Evolutionary conservation across 2,329 filamentous ascomycete species (phyloP).

Genomic region (Paecilomyces niveus): DNA sequence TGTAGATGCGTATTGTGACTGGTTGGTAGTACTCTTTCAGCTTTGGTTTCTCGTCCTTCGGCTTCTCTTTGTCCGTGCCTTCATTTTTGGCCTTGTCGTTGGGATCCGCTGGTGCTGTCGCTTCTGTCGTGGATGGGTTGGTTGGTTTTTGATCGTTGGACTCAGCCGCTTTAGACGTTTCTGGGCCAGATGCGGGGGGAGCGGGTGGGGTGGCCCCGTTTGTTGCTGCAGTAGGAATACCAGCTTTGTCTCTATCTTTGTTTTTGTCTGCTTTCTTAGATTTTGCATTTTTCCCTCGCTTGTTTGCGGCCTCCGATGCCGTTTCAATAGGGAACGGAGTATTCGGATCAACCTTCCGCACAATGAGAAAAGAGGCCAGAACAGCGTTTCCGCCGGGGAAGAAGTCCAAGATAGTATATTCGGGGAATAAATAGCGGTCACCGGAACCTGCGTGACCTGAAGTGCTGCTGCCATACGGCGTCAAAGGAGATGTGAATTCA

Average conservation of each 20-base stretch:
- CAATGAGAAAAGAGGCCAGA: slow-evolving; percentile 41
- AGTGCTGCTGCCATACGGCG: slow-evolving; percentile 33
- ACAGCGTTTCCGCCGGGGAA: slow-evolving; percentile 39
- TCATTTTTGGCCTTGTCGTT: slow-evolving; percentile 3
- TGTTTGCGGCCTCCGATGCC: slow-evolving; percentile 19
- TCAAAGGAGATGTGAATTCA: slow-evolving; percentile 38
- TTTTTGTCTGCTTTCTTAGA: slow-evolving; percentile 31
- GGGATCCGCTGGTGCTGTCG: slow-evolving; percentile 3
- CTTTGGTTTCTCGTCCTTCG: slow-evolving; percentile 8
- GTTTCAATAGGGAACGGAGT: slow-evolving; percentile 30
- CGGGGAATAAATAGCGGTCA: slow-evolving; percentile 44
- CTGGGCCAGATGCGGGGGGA: slow-evolving; percentile 10
- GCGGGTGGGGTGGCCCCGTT: slow-evolving; percentile 9
- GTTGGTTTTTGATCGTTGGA: slow-evolving; percentile 12
- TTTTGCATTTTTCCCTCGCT: slow-evolving; percentile 23
- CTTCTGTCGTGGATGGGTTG: slow-evolving; percentile 3
- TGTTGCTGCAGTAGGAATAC: background rate
- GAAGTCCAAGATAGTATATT: slow-evolving; percentile 43
- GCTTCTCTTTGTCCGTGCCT: slow-evolving; percentile 8
- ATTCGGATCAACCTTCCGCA: slow-evolving; percentile 36
- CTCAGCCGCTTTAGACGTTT: slow-evolving; percentile 3
- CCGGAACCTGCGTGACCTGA: slow-evolving; percentile 35
- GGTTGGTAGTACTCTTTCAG: slow-evolving; percentile 45
- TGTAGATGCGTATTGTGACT: slow-evolving; percentile 51
- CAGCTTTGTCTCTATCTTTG: slow-evolving; percentile 10